These are phyloP conservation scores for Powellomyces hirtus DNA, from an alignment of 192 early-diverging fungal species.

Conservation along the genomic window DNA sequence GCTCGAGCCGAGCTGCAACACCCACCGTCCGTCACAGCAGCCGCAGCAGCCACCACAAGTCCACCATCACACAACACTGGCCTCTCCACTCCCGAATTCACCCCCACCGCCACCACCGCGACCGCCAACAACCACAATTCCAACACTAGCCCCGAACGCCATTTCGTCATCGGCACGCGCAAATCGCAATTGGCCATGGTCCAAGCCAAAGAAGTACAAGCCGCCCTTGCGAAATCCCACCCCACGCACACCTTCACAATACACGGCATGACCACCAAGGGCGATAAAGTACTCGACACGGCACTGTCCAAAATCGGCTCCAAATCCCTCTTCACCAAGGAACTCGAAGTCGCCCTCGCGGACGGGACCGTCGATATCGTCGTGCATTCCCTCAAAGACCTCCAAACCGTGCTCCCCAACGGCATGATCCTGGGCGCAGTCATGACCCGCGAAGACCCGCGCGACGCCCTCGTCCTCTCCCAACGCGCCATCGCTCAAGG, in stretches of 20 bases:
- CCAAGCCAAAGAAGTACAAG: conserved; percentile 74
- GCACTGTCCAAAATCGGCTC: conserved; percentile 88
- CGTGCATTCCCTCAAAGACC: conserved; percentile 93
- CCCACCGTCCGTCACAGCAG: too few relatives aligned
- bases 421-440: conserved; percentile 83
- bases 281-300: conserved; percentile 78
- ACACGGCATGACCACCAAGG: conserved; percentile 51
- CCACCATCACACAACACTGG: too few relatives aligned
- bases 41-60: too few relatives aligned
- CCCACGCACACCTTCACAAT: conserved; percentile 37
- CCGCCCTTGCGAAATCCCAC: conserved; percentile 43
- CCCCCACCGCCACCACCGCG: too few relatives aligned
- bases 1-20: too few relatives aligned
- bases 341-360: conserved; percentile 78
- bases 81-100: too few relatives aligned
- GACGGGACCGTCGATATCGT: conserved; percentile 72
- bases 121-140: too few relatives aligned
- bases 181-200: conserved; percentile 86
- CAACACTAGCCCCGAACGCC: not conserved
- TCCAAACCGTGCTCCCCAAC: conserved; percentile 79
- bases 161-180: conserved; percentile 63
- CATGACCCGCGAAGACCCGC: conserved; percentile 82
- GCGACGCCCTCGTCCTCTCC: conserved; percentile 81
- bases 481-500: conserved; percentile 11
- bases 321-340: conserved; percentile 88